Evolutionary conservation across 2,329 filamentous ascomycete species (phyloP), one percentile per base, ranked within the genome.

Genomic region (Pseudocercospora eumusae): DNA sequence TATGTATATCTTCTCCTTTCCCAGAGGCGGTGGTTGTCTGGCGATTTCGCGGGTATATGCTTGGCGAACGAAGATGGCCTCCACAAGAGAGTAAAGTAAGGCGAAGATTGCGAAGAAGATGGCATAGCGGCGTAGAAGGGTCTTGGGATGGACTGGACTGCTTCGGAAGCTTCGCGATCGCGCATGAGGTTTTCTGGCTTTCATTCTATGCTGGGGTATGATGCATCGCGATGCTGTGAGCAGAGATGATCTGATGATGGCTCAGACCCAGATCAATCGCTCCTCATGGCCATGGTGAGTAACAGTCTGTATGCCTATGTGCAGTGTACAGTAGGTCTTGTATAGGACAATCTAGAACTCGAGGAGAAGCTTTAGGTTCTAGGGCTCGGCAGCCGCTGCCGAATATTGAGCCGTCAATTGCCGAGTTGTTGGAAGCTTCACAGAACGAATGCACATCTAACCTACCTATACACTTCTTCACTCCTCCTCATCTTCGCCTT

Each of bases 1-100:
- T 63, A 92, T 89, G 76, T 86, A 91, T 64, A 91, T 82, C 49
- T 67, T 70, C 60, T 75, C 68, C 20, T 64, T 56, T 4, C 65
- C 64, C 10, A 71, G 64, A 20, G 61, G 57, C 2, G 64, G 65
- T 2, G 65, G 55, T 18, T 57, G 45, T 25, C 33, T 61, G 10
- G 56, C 36, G 6, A 62, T 57, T 57, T 67, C 63, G 11, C 59
- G 62, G 28, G 60, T 33, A 23, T 69, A 47, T 25, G 66, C 64
- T 15, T 52, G 61, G 23, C 65, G 68, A 45, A 66, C 60, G 47
- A 62, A 64, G 13, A 68, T 23, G n/a, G 65, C 60, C 40, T 71
- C 69, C 40, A 69, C 31, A 7, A 66, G 50, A 0, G 65, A 70
- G 68, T 68, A 70, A 9, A 58, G 40, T 7, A 64, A n/a, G 31